Conservation (phyloP, 1,139 yeast species). For the Taphrina deformans region DNA sequence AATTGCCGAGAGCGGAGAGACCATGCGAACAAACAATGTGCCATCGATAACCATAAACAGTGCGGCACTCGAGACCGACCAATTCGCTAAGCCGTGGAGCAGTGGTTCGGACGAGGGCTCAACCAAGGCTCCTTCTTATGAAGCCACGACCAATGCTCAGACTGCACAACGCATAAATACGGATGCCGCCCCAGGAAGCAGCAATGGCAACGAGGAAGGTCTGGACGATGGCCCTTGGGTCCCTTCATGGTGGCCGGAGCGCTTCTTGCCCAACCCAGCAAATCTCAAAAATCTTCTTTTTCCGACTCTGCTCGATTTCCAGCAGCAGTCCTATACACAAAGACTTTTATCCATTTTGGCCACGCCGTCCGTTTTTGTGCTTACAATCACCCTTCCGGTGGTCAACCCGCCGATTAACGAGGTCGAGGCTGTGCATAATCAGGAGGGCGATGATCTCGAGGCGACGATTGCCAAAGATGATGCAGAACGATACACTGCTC, state of each 20-base stretch:
- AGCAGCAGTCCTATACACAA: constrained; percentile 41
- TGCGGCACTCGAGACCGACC: constrained; percentile 12
- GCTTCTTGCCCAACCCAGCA: constrained; percentile 20
- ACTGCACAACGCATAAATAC: not conserved
- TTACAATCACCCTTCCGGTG: constrained; percentile 57
- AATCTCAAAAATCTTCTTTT: constrained; percentile 38
- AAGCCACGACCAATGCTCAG: constrained; percentile 11
- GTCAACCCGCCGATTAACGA: constrained; percentile 42
- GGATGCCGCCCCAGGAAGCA: not conserved
- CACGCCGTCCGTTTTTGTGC: constrained; percentile 51
- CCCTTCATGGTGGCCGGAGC: constrained; percentile 25
- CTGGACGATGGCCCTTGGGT: not conserved
- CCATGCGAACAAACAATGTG: not conserved
- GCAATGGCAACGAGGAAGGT: not conserved
- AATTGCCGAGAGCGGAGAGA: not conserved
- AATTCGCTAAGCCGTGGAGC: constrained; percentile 8
- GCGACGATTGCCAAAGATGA: constrained; percentile 24
- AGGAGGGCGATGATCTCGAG: constrained; percentile 11
- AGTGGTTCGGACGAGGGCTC: not conserved
- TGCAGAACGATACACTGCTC: constrained; percentile 24
- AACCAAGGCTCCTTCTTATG: constrained; percentile 7
- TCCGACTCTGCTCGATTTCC: constrained; percentile 43
- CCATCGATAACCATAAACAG: constrained; percentile 9
- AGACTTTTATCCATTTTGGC: constrained; percentile 45
- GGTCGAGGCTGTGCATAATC: constrained; percentile 14